Percentiles rank a stretch among this genome's conserved stretches.
phyloP scores from a whole-genome alignment of 1,284 basidiomycete species.

The Phaffia rhodozyma region DNA sequence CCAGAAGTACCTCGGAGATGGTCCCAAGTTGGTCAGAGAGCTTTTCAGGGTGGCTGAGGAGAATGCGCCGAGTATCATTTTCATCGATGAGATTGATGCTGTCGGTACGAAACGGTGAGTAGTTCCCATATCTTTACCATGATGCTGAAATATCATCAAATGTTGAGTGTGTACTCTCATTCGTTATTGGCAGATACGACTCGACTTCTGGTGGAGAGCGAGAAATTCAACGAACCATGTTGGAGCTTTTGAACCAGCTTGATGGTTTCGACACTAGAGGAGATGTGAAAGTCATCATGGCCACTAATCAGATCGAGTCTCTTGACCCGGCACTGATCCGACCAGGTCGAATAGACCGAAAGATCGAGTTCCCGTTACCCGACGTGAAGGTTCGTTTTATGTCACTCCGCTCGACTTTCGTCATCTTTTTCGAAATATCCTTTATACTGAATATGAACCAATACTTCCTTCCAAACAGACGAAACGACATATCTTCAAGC shows the following conservation, averaged over 20 bases:
- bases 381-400: slow-evolving; percentile 53
- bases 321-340: slow-evolving; percentile 95
- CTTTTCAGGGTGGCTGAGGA: slow-evolving; percentile 95
- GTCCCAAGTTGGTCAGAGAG: slow-evolving; percentile 96
- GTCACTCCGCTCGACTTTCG: too few species aligned
- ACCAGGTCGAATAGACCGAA: slow-evolving; percentile 95
- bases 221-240: slow-evolving; percentile 98
- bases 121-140: neutral
- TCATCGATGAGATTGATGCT: slow-evolving; percentile 98
- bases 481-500: slow-evolving; percentile 92
- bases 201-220: slow-evolving; percentile 95
- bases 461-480: slow-evolving; percentile 38
- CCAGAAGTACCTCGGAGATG: slow-evolving; percentile 98
- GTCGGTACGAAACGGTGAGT: slow-evolving; percentile 87
- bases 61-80: slow-evolving; percentile 94
- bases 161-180: neutral
- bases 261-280: slow-evolving; percentile 99
- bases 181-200: slow-evolving; percentile 46
- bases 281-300: slow-evolving; percentile 88
- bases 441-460: neutral
- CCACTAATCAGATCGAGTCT: slow-evolving; percentile 85
- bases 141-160: too few species aligned
- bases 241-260: slow-evolving; percentile 93
- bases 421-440: too few species aligned
- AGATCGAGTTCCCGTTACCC: slow-evolving; percentile 91